These are phyloP conservation scores for Xylaria sp. DNA, from an alignment of 2,329 filamentous ascomycete genomes.

Conservation along the genomic window DNA sequence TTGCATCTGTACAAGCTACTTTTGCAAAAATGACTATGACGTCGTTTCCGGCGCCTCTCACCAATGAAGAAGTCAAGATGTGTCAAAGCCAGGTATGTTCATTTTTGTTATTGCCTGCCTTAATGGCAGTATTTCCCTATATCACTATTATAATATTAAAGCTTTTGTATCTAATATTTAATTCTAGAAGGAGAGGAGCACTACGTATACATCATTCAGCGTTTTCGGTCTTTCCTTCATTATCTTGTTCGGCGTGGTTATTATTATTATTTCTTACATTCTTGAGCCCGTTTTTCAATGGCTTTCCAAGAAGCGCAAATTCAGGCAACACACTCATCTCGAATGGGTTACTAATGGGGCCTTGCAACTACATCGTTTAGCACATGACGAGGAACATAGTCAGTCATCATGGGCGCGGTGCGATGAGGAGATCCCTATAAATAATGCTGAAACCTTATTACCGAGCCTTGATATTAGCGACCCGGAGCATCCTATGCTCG, in stretches of 20 bases:
- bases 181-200: neutral
- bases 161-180: neutral
- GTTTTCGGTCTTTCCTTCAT: neutral
- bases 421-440: neutral
- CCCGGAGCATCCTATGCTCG: neutral
- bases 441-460: slow-evolving; percentile 3
- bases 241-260: neutral
- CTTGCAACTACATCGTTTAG: slow-evolving; percentile 16
- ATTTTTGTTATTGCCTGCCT: neutral
- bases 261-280: neutral
- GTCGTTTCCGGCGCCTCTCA: neutral
- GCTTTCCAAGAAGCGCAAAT: neutral
- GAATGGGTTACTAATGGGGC: slow-evolving; percentile 4
- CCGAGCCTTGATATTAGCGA: slow-evolving; percentile 3
- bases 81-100: neutral
- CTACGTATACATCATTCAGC: neutral
- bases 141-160: neutral
- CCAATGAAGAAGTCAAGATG: neutral
- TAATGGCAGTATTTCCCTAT: neutral
- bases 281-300: neutral
- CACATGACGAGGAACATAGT: neutral
- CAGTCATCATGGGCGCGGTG: neutral
- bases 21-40: neutral
- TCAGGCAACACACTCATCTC: neutral
- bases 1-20: neutral